Base-by-base conservation (phyloP, 2,329 filamentous ascomycete genomes). In the Cercospora nicotianae region DNA sequence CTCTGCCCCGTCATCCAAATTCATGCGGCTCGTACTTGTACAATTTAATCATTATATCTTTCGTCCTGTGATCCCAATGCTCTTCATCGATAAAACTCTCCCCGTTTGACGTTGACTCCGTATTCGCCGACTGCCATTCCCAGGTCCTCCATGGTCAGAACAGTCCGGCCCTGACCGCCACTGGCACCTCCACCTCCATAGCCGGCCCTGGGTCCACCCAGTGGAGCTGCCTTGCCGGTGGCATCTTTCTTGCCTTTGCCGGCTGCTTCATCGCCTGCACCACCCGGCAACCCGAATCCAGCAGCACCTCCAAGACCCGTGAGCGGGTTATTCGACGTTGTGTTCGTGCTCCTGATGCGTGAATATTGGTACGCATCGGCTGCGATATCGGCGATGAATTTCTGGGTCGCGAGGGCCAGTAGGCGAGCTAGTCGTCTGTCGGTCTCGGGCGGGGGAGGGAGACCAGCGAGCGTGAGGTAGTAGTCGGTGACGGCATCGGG, bases 71-170 rank as follows among this genome's bases (percentile, higher is more conserved):
- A 13, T 51, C 45, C 45, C 45, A 23, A 26, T 26, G 45, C 61
- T 57, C 31, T 48, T 53, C 79, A 97, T 75, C 94, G 87, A 80
- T 99, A 99, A 78, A 98, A 99, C 82, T 99, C 95, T 77, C 94
- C 94, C 72, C 95, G 87, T 87, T 97, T 98, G 63, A 98, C 91
- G 78, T 97, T 99, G 63, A 99, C 93, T 1, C 95, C 95, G 78
- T 98, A 99, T 84, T 99, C 95, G 33, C 92, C 92, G 31, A 98
- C 94, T 1, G 95, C 95, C 93, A 98, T 98, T 16, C 95, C 95
- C 75, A 99, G 80, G 79, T 99, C 95, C 81, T 99, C 95, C 95
- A 99, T 98, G 0, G 95, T 98, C 70, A 99, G 84, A 65, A 99
- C 94, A 18, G 95, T 97, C 71, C 93, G 87, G 71, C 96, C 96